Percentiles rank a stretch among this genome's conserved stretches.
These are phyloP conservation scores for Citropsis articulata DNA, from an alignment of 345 rosid species.

Conservation along the genomic window DNA sequence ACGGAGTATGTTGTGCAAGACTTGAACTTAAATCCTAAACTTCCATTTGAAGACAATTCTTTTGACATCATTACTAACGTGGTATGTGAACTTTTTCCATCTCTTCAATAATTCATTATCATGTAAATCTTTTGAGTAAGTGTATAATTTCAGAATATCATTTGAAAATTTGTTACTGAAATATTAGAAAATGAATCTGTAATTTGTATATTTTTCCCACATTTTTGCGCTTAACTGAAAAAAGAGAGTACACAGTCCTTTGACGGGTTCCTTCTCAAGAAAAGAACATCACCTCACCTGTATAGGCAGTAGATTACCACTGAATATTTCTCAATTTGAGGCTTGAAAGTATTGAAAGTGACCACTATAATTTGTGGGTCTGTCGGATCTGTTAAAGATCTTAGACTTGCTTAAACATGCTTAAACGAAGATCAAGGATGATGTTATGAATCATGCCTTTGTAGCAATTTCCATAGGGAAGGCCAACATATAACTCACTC, in stretches of 20 bases:
- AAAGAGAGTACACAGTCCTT: too few species aligned
- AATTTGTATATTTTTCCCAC: neutral
- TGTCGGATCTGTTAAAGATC: neutral
- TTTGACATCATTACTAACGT: slow-evolving; percentile 83
- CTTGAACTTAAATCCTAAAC: slow-evolving; percentile 65
- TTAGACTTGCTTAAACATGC: neutral
- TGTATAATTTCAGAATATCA: neutral
- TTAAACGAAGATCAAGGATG: neutral
- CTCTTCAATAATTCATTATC: neutral
- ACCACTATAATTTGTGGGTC: neutral
- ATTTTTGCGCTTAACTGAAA: neutral
- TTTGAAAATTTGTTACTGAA: neutral
- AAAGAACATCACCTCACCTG: neutral
- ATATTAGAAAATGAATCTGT: neutral
- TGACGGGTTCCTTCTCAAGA: neutral
- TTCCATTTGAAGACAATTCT: slow-evolving; percentile 81
- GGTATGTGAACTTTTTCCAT: slow-evolving; percentile 37
- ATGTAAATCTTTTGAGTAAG: neutral
- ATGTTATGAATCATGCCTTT: too few species aligned
- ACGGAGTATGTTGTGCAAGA: slow-evolving; percentile 82
- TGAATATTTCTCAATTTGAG: neutral
- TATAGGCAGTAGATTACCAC: neutral
- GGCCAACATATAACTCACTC: too few species aligned
- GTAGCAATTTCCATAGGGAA: too few species aligned
- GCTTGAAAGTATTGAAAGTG: neutral